phyloP scores from a whole-genome alignment of 2,329 filamentous ascomycete species.

The Pseudopyricularia cyperi region DNA sequence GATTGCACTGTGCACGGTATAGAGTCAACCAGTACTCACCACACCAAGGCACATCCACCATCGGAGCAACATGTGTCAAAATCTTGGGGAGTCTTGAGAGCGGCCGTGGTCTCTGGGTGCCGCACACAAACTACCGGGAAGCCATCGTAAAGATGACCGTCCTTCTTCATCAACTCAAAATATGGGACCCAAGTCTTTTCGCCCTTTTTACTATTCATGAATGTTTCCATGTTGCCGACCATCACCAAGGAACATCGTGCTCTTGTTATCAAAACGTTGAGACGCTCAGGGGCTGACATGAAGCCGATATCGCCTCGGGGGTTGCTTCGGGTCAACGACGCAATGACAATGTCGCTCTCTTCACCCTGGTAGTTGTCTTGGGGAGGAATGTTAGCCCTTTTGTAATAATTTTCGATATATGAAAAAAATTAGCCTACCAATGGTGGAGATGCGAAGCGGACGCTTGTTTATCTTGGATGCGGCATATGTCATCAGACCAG shows the following conservation, averaged over 20 bases:
- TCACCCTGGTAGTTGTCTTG: constrained; percentile 70
- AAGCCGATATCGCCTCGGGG: constrained; percentile 53
- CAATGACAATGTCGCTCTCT: constrained; percentile 60
- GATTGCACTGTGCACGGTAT: too few species aligned
- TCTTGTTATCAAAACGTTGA: constrained; percentile 59
- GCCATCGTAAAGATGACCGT: constrained; percentile 42
- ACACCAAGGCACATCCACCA: constrained; percentile 53
- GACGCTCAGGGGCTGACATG: constrained; percentile 48
- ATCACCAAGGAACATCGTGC: constrained; percentile 54
- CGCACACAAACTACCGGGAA: constrained; percentile 46
- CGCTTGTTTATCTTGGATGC: constrained; percentile 36
- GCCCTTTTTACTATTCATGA: constrained; percentile 45
- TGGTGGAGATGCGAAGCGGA: constrained; percentile 50
- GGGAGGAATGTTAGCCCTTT: neutral
- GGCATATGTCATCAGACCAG: constrained; percentile 45
- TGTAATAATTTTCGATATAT: neutral
- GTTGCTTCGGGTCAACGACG: constrained; percentile 57
- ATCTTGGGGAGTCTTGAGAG: constrained; percentile 36
- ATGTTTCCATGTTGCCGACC: constrained; percentile 57
- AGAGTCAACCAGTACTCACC: constrained; percentile 30
- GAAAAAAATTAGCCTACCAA: constrained; percentile 35
- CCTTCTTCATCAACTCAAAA: constrained; percentile 38
- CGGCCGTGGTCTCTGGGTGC: constrained; percentile 34
- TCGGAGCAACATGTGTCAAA: constrained; percentile 53
- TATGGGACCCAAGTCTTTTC: constrained; percentile 42